phyloP scores from a whole-genome alignment of 805 yeast genomes.

The Jamesozyma hellenica region DNA sequence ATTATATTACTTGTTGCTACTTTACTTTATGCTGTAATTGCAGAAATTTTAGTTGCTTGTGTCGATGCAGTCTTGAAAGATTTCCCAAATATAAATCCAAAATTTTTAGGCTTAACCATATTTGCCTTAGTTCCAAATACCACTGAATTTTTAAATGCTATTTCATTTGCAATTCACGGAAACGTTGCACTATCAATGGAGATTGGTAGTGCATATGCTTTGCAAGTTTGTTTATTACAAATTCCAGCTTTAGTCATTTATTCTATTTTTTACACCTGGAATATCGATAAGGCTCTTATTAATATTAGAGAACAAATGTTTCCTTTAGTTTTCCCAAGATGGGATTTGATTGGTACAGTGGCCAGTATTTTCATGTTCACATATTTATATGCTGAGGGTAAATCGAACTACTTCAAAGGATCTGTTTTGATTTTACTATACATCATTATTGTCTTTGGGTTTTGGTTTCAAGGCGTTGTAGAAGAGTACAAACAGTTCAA shows the following conservation, averaged over 20 bases:
- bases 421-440: conserved; percentile 75
- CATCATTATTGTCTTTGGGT: conserved; percentile 66
- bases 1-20: conserved; percentile 79
- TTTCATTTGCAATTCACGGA: conserved; percentile 91
- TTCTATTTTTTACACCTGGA: conserved; percentile 44
- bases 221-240: conserved; percentile 89
- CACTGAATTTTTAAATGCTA: conserved; percentile 93
- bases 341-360: conserved; percentile 85
- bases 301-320: conserved; percentile 36
- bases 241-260: conserved; percentile 82
- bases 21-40: conserved; percentile 78
- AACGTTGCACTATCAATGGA: conserved; percentile 96
- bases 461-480: conserved; percentile 46
- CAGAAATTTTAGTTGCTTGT: conserved; percentile 86
- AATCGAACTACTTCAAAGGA: conserved; percentile 92
- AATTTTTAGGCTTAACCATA: conserved; percentile 83
- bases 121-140: conserved; percentile 96
- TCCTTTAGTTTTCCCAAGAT: conserved; percentile 81
- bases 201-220: conserved; percentile 93
- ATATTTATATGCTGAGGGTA: conserved; percentile 92
- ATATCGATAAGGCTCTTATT: conserved; percentile 22
- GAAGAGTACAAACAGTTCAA: conserved; percentile 2
- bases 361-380: conserved; percentile 83
- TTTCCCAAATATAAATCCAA: conserved; percentile 71
- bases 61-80: conserved; percentile 76